These are phyloP conservation scores for Hagleromyces aurorensis DNA, from an alignment of 805 yeast genomes.

Conservation along the genomic window DNA sequence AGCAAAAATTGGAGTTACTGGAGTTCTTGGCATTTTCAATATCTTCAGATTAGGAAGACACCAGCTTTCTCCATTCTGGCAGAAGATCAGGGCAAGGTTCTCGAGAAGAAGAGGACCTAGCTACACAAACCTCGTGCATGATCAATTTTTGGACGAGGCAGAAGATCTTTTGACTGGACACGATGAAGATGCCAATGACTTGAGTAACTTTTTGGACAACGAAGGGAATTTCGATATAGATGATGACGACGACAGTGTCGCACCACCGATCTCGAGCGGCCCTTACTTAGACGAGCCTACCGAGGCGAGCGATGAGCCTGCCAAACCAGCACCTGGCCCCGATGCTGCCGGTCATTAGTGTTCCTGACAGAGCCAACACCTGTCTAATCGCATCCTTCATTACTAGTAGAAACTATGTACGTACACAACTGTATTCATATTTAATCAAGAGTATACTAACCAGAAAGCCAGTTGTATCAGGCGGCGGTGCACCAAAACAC, in stretches of 20 bases:
- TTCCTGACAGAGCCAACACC: not conserved
- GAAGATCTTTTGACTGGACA: constrained; percentile 31
- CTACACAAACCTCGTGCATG: constrained; percentile 27
- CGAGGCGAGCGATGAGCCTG: not conserved
- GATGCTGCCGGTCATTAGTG: not conserved
- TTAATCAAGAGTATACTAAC: too few species aligned
- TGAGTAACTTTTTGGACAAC: constrained; percentile 35
- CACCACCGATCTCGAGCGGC: constrained; percentile 1
- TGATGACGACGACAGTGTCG: constrained; percentile 26
- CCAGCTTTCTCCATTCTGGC: constrained; percentile 7
- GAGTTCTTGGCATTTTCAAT: constrained; percentile 34
- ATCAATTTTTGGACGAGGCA: constrained; percentile 31
- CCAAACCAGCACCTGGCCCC: constrained; percentile 1
- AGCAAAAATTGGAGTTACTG: constrained; percentile 49
- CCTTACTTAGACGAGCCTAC: constrained; percentile 7
- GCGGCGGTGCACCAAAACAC: too few species aligned
- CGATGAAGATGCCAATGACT: constrained; percentile 44
- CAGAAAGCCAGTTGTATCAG: too few species aligned
- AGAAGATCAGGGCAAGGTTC: constrained; percentile 20
- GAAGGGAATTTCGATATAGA: constrained; percentile 32
- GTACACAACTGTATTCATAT: too few species aligned
- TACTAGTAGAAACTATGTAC: too few species aligned
- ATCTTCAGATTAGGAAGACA: constrained; percentile 16
- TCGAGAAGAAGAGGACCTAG: constrained; percentile 28
- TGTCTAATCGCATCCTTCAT: too few species aligned